These are phyloP conservation scores for Diaporthe vaccinii DNA, from an alignment of 2,329 filamentous ascomycete genomes.

Conservation along the genomic window DNA sequence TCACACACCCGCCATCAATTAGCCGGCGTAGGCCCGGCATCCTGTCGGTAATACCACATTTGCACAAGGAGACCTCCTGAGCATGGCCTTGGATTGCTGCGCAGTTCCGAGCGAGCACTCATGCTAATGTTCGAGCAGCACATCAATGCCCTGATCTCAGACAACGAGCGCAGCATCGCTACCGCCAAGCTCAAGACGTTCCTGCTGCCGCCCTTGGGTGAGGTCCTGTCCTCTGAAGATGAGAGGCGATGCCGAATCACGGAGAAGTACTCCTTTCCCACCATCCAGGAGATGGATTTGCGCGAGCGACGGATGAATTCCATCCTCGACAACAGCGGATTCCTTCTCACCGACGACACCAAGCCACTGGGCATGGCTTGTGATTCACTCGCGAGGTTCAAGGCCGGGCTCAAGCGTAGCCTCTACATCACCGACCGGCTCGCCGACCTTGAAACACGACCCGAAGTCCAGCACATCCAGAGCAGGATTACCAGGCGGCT, in stretches of 20 bases:
- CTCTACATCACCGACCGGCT: conserved; percentile 33
- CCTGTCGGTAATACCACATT: neutral
- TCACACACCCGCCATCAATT: neutral
- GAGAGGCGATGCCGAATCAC: conserved; percentile 23
- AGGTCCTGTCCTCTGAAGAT: conserved; percentile 33
- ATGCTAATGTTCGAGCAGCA: conserved; percentile 3
- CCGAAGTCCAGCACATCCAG: neutral
- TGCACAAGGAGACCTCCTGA: neutral
- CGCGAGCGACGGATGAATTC: conserved; percentile 36
- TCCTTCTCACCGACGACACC: conserved; percentile 31
- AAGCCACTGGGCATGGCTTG: conserved; percentile 19
- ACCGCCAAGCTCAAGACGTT: conserved; percentile 32
- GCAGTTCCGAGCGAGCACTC: neutral
- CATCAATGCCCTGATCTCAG: conserved; percentile 13
- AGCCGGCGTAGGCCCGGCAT: neutral
- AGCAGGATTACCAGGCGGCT: neutral
- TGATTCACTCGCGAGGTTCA: conserved; percentile 30
- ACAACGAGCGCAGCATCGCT: conserved; percentile 32
- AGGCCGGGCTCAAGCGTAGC: conserved; percentile 32
- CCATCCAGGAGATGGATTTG: conserved; percentile 35
- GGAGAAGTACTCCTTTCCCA: conserved; percentile 28
- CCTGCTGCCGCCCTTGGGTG: neutral
- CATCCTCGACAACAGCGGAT: conserved; percentile 35
- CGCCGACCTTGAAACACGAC: conserved; percentile 26
- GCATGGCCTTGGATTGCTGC: neutral